phyloP scores from a whole-genome alignment of 805 yeast species.

The Phaffomyces opuntiae region DNA sequence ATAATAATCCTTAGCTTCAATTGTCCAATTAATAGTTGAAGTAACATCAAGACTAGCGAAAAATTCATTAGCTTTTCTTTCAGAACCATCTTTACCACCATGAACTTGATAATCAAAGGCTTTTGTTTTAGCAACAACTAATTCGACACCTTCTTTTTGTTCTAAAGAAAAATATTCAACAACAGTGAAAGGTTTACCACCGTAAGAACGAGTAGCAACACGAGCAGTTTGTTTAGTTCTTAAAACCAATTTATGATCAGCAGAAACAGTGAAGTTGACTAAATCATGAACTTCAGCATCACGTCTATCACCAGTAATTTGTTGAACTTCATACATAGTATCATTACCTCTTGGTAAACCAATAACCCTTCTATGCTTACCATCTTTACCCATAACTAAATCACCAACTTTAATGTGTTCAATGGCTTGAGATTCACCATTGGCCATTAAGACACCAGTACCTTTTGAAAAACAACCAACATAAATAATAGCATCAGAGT shows the following conservation, averaged over 20 bases:
- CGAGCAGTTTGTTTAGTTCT: conserved; percentile 26
- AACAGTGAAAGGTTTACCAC: conserved; percentile 15
- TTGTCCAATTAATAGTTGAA: conserved; percentile 27
- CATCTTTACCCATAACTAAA: conserved; percentile 37
- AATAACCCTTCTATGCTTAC: conserved; percentile 31
- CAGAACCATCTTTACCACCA: conserved; percentile 16
- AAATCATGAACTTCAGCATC: conserved; percentile 6
- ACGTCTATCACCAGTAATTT: conserved; percentile 7
- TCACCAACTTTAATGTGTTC: conserved; percentile 33
- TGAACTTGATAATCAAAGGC: background rate
- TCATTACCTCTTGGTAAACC: conserved; percentile 37
- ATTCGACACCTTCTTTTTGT: conserved; percentile 13
- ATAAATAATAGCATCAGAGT: conserved; percentile 93
- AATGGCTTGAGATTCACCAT: conserved; percentile 30
- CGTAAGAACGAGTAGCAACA: conserved; percentile 8
- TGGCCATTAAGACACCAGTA: conserved; percentile 37
- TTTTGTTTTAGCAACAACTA: background rate
- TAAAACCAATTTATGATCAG: conserved; percentile 33
- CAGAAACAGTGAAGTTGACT: conserved; percentile 28
- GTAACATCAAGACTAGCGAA: conserved; percentile 10
- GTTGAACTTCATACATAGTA: conserved; percentile 32
- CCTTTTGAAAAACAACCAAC: conserved; percentile 59
- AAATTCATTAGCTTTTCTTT: conserved; percentile 18
- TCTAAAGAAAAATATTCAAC: conserved; percentile 22
- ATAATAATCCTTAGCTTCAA: conserved; percentile 33